Evolutionary conservation across 208 protist genomes (phyloP).

Genomic region (Trypanosoma melophagium): DNA sequence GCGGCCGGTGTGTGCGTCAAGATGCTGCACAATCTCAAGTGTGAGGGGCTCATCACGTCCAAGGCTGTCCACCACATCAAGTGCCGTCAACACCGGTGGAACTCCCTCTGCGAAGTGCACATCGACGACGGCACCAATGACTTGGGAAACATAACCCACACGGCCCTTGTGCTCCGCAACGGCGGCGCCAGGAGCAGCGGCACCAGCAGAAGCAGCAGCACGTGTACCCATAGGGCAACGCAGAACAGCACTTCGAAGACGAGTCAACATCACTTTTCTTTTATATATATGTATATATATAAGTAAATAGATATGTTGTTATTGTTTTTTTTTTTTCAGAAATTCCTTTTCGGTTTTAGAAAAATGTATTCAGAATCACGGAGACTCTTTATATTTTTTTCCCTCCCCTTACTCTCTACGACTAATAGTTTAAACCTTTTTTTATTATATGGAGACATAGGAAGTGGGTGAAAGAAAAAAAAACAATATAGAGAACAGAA

Average conservation of each 20-base stretch:
- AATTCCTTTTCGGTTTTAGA: no score
- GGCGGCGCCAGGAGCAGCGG: slow-evolving; percentile 24
- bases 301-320: slow-evolving; percentile 2
- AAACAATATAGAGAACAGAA: no score
- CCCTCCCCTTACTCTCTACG: neutral
- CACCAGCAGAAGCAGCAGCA: slow-evolving; percentile 25
- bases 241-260: slow-evolving; percentile 58
- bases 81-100: slow-evolving; percentile 95
- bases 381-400: no score
- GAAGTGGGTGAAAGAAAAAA: neutral
- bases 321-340: slow-evolving; percentile 13
- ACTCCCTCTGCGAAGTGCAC: slow-evolving; percentile 96
- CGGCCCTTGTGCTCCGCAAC: slow-evolving; percentile 79
- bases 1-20: slow-evolving; percentile 95
- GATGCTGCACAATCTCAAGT: slow-evolving; percentile 97
- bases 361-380: no score
- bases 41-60: slow-evolving; percentile 88
- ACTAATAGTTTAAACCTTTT: neutral
- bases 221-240: slow-evolving; percentile 32
- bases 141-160: slow-evolving; percentile 87
- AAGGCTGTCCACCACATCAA: slow-evolving; percentile 90
- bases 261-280: slow-evolving; percentile 44
- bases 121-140: slow-evolving; percentile 99
- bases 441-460: neutral
- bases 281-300: slow-evolving; percentile 15